Conservation (phyloP, 2,329 filamentous ascomycete genomes). For the Fusarium pseudonygamai region DNA sequence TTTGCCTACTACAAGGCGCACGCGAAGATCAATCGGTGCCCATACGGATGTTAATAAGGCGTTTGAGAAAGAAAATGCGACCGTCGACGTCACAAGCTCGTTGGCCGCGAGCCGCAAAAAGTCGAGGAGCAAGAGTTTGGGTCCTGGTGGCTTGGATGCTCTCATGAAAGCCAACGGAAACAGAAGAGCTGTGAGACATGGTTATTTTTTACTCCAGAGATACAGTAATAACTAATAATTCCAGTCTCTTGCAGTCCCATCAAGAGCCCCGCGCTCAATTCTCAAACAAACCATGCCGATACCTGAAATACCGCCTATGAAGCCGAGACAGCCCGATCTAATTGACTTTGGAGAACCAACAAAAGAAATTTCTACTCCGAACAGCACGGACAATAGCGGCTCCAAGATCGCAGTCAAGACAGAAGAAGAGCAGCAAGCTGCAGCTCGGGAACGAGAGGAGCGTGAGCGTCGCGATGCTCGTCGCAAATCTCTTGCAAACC, state of each 20-base stretch:
- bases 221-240: constrained; percentile 25
- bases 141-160: constrained; percentile 87
- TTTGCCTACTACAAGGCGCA: constrained; percentile 64
- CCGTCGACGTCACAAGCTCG: constrained; percentile 68
- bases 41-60: constrained; percentile 62
- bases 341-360: constrained; percentile 30
- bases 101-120: constrained; percentile 68
- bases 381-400: constrained; percentile 42
- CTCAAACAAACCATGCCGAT: constrained; percentile 82
- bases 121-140: constrained; percentile 94
- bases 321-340: constrained; percentile 47
- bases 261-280: constrained; percentile 71
- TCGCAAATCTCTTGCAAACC: constrained; percentile 90
- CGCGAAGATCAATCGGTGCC: constrained; percentile 77
- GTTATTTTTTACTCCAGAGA: not conserved
- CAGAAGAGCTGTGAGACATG: constrained; percentile 73
- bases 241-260: constrained; percentile 66
- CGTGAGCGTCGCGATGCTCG: constrained; percentile 84
- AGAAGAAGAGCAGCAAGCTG: constrained; percentile 76
- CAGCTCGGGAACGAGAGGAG: constrained; percentile 75
- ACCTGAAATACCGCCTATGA: constrained; percentile 72
- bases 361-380: constrained; percentile 19
- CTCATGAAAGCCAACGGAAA: constrained; percentile 81
- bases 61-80: constrained; percentile 82
- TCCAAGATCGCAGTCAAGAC: constrained; percentile 73